Evolutionary conservation across 306 rosid species (phyloP), one percentile per base, ranked within the genome.

Genomic region (Clitoria ternatea): DNA sequence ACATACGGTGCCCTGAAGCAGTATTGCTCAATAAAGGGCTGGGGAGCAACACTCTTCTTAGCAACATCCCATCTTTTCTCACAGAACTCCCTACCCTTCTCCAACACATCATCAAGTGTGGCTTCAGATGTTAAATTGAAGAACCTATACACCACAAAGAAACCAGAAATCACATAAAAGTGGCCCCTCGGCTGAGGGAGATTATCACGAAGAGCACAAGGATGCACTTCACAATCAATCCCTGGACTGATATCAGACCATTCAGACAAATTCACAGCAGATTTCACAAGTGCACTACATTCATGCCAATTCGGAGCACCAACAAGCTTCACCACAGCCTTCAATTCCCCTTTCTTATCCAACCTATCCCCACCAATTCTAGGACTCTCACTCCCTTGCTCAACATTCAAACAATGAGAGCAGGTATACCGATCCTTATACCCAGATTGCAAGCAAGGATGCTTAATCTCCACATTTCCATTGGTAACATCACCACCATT

Each of bases 1-100:
- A 89, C 50, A 57, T 94, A 94, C 2, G 96, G 97, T 2, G 97
- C 92, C 72, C 99, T 82, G 61, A 94, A 94, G 81, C 99, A 94
- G 71, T 94, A 94, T 68, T 91, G 99, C 85, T 91, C 99, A 56
- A 94, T 89, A 67, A 87, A 94, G 12, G 99, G 96, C 83, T 94
- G 99, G 10, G 97, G 96, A 50, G 89, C 81, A 77, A 94, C 97
- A 72, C 97, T 91, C 8, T 75, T 82, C 82, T 42, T 86, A 0
- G 97, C 99, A 67, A 75, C 83, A 7, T 87, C 90, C 99, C 99
- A 94, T 33, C 74, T 79, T 66, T 79, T 89, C 9, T 85, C 97
- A 76, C 99, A 95, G 57, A 90, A 94, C 3, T 72, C 83, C 66
- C 72, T 80, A 32, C 99, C 99, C 77, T 85, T 94, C 78, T 94